Conservation (phyloP, 495 filamentous ascomycete species). For the Cercophora newfieldiana region DNA sequence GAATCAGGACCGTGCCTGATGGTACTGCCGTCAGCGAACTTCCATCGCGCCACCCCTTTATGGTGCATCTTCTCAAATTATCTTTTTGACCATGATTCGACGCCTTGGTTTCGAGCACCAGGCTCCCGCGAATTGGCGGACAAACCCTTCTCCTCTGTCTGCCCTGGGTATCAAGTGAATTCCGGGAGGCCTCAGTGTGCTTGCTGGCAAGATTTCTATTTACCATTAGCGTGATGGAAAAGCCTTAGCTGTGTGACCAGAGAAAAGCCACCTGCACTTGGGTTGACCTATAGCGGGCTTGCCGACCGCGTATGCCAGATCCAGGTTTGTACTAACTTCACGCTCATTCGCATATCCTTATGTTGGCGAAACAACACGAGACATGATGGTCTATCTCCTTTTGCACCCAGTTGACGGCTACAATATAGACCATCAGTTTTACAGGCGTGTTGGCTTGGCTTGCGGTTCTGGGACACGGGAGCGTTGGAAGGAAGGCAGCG, state of each 20-base stretch:
- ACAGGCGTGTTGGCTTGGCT: too few species aligned
- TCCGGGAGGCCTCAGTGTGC: not conserved
- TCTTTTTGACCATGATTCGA: not conserved
- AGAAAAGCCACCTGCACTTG: not conserved
- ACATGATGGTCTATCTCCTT: too few species aligned
- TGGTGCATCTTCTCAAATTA: not conserved
- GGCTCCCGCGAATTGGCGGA: not conserved
- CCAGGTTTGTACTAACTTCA: not conserved
- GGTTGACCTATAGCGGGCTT: not conserved
- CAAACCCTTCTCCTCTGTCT: not conserved
- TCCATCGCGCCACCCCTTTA: too few species aligned
- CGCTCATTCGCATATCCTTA: not conserved
- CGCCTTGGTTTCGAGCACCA: not conserved
- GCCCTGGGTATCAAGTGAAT: not conserved
- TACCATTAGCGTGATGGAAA: not conserved
- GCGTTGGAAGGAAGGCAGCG: too few species aligned
- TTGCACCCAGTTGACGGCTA: too few species aligned
- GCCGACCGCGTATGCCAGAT: not conserved
- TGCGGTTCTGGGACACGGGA: too few species aligned
- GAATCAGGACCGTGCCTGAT: too few species aligned
- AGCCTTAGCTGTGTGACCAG: not conserved
- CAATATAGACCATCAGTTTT: too few species aligned
- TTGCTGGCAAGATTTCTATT: not conserved
- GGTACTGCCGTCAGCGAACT: too few species aligned
- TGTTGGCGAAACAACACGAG: too few species aligned